A percentile compares a stretch with the other conserved stretches of the same genome.
Evolutionary conservation across 1,284 basidiomycete species (phyloP).

Genomic region (Pholiota adiposa): DNA sequence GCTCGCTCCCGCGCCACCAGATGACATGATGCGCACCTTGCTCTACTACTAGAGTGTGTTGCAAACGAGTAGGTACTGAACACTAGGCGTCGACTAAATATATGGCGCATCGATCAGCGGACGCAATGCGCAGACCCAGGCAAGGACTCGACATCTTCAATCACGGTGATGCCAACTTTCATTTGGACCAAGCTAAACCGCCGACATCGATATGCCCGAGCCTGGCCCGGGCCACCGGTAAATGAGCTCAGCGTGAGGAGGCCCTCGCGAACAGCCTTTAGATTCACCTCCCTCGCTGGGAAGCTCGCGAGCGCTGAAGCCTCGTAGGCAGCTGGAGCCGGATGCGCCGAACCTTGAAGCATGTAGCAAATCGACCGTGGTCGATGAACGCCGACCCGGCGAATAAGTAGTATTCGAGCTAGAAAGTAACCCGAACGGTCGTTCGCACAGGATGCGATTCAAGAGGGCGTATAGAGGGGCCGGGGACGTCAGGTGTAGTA

Average conservation of each 20-base stretch:
- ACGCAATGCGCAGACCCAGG: background rate
- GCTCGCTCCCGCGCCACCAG: background rate
- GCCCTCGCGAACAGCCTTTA: background rate
- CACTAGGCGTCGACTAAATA: background rate
- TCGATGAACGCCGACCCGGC: slow-evolving; percentile 7
- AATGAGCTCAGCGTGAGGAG: no score
- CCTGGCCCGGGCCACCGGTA: no score
- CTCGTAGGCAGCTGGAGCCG: background rate
- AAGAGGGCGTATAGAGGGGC: background rate
- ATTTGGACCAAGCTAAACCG: background rate
- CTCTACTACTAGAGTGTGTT: background rate
- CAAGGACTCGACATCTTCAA: background rate
- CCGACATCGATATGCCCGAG: background rate
- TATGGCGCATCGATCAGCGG: background rate
- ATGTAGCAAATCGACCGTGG: slow-evolving; percentile 1
- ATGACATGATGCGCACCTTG: slow-evolving; percentile 6
- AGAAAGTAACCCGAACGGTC: background rate
- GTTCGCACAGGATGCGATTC: no score
- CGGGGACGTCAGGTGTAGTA: background rate
- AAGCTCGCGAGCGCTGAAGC: background rate
- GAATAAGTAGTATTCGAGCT: background rate
- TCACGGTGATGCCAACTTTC: background rate
- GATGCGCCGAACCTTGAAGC: background rate
- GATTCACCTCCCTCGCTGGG: background rate
- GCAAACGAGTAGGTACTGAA: background rate